Evolutionary conservation across 257 asterid species (phyloP), one percentile per base, ranked within the genome.

Genomic region (Solanum ahanhuiri): DNA sequence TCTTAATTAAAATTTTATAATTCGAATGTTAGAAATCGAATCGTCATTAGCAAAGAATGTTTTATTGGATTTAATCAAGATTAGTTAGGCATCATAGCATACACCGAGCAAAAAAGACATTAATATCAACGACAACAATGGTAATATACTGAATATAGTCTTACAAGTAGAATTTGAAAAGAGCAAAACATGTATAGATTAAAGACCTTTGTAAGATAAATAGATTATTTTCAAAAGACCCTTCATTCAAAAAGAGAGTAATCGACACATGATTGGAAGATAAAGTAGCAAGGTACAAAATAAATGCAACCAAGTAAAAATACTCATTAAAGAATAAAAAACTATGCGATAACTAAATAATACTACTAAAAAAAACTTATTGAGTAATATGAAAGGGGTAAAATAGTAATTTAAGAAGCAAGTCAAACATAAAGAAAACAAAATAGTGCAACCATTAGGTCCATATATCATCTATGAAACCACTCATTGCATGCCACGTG

Each of bases 181-280:
- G 4, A 1, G 3, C 31, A 25, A 1, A 10, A 25, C 3, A 1
- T 11, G 7, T 10, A 2, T 0, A 64, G 0, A 64, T 11, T 1
- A 23, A 25, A 25, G 30, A 66, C 17, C 0, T 2, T 23, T 11
- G 4, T 11, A 25, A 64, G 2, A 4, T 23, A 10, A 5, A 5
- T 0, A 64, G 0, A 2, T 2, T 25, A 0, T 5, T 25, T 64
- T 1, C 0, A 2, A 2, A 64, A n/a, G 2, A 64, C 0, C 2
- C 8, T 64, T 4, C 2, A 5, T 1, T 64, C 7, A 11, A 23
- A 64, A 64, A 2, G 6, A 2, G 0, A 60, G 2, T 11, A 64
- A 23, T 2, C 4, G 2, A 63, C 33, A n/a, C 25, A 63, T 1
- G 3, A n/a, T 63, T 10, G 0, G 0, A 4, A 9, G 5, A 60